Evolutionary conservation across 2,329 filamentous ascomycete genomes (phyloP).

Genomic region (Apiospora pterosperma): DNA sequence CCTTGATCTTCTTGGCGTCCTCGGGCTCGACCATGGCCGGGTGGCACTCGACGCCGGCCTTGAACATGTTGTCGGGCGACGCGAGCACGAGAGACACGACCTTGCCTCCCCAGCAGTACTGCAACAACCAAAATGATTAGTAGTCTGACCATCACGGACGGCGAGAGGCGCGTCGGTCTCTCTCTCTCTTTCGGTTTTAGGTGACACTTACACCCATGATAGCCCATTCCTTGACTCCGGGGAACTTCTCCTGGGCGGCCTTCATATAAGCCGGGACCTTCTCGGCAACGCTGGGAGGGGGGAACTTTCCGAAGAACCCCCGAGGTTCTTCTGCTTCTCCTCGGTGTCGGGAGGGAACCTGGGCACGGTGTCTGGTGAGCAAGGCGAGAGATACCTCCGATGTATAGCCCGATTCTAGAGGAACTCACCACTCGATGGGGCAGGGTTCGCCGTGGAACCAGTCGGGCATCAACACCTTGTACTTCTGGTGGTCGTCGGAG

Average conservation of each 20-base stretch:
- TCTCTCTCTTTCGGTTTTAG: background rate
- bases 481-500: slow-evolving; percentile 58
- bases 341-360: slow-evolving; percentile 61
- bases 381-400: background rate
- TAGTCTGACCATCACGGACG: background rate
- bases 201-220: slow-evolving; percentile 52
- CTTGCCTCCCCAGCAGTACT: slow-evolving; percentile 72
- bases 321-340: slow-evolving; percentile 59
- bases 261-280: slow-evolving; percentile 54
- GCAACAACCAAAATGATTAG: slow-evolving; percentile 9
- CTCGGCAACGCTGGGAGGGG: slow-evolving; percentile 42
- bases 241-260: slow-evolving; percentile 48
- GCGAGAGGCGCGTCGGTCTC: too few relatives aligned
- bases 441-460: slow-evolving; percentile 77
- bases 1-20: slow-evolving; percentile 57
- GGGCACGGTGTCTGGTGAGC: background rate
- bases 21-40: slow-evolving; percentile 62
- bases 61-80: slow-evolving; percentile 51
- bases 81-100: slow-evolving; percentile 52
- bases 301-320: slow-evolving; percentile 50
- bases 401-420: background rate
- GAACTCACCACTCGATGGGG: slow-evolving; percentile 45
- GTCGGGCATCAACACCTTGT: slow-evolving; percentile 88
- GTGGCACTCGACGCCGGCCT: slow-evolving; percentile 48
- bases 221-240: slow-evolving; percentile 56